Evolutionary conservation across 768 basidiomycete genomes (phyloP).

Genomic region (Gloeostereum incarnatum): DNA sequence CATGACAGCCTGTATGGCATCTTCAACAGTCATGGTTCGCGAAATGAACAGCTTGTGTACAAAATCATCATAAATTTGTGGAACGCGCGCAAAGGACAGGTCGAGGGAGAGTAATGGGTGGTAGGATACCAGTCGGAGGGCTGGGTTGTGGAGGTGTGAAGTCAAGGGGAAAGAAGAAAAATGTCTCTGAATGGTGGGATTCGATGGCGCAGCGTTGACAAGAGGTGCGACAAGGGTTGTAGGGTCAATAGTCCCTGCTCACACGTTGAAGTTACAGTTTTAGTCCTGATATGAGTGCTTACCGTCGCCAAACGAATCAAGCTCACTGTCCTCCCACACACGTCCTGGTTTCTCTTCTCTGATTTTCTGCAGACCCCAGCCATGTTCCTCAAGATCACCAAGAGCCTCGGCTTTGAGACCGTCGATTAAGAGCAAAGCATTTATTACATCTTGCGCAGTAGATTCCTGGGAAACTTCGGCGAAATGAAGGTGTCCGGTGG

Average conservation of each 20-base stretch:
- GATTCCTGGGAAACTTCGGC: constrained; percentile 45
- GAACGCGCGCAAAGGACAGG: constrained; percentile 55
- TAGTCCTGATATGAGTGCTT: constrained; percentile 7
- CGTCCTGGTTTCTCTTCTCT: constrained; percentile 49
- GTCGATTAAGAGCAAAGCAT: constrained; percentile 33
- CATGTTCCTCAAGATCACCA: constrained; percentile 43
- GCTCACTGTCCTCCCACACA: constrained; percentile 64
- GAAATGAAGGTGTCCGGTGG: constrained; percentile 54
- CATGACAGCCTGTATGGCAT: constrained; percentile 39
- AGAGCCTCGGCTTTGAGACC: constrained; percentile 46
- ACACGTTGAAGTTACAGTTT: constrained; percentile 1
- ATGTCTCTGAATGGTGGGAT: constrained; percentile 30
- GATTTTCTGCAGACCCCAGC: constrained; percentile 66
- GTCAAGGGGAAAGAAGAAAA: constrained; percentile 69
- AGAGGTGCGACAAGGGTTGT: constrained; percentile 41
- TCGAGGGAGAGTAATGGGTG: constrained; percentile 48
- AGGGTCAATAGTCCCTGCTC: constrained; percentile 39
- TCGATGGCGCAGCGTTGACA: constrained; percentile 28
- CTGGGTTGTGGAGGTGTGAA: constrained; percentile 55
- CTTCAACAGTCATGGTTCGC: constrained; percentile 41
- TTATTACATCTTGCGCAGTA: constrained; percentile 51
- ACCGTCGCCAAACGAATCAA: constrained; percentile 61
- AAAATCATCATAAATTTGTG: constrained; percentile 71
- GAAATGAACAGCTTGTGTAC: constrained; percentile 59
- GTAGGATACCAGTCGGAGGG: constrained; percentile 63